Evolutionary conservation across 208 protist genomes (phyloP).

Genomic region (Tritrichomonas musculus): DNA sequence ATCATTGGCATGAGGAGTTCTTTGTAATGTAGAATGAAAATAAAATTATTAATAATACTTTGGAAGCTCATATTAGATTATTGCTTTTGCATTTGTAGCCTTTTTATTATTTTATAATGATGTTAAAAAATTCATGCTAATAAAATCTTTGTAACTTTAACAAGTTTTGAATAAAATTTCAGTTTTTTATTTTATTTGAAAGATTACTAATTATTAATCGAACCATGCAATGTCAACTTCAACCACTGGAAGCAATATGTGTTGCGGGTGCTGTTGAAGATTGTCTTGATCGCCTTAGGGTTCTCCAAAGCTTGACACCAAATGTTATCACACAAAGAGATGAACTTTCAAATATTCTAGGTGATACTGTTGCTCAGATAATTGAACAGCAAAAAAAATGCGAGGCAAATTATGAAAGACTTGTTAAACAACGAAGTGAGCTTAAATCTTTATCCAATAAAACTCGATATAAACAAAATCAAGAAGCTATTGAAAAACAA

Average conservation of each 20-base stretch:
- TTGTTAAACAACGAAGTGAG: conserved; percentile 41
- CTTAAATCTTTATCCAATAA: conserved; percentile 40
- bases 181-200: no score
- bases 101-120: no score
- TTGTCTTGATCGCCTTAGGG: conserved; percentile 47
- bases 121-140: no score
- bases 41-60: no score
- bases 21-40: no score
- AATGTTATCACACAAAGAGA: conserved; percentile 49
- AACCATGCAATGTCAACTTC: conserved; percentile 26
- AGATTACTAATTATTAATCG: no score
- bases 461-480: conserved; percentile 39
- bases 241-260: conserved; percentile 16
- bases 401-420: conserved; percentile 41
- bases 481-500: conserved; percentile 41
- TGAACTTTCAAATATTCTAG: conserved; percentile 50
- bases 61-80: no score
- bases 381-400: conserved; percentile 45
- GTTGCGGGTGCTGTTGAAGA: conserved; percentile 43
- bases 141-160: no score
- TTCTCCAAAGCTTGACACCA: conserved; percentile 49
- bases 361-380: conserved; percentile 49
- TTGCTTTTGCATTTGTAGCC: no score
- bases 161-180: no score
- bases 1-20: no score